A percentile compares a stretch with the other conserved stretches of the same genome.
Conservation (phyloP, 2,329 filamentous ascomycete species). For the Fusarium pseudonygamai region DNA sequence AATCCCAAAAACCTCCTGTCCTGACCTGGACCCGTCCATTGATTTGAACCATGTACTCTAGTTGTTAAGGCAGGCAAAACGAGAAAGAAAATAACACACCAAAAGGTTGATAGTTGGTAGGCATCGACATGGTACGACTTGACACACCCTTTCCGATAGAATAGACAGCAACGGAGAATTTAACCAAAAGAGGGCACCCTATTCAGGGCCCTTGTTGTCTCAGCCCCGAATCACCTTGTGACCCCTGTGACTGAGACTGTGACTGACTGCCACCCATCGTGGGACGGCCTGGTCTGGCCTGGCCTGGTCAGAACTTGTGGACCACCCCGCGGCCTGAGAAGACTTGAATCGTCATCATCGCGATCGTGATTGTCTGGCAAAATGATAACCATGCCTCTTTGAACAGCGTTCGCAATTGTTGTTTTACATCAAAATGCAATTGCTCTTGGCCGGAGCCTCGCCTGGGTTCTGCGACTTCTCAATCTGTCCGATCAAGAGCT, state of each 20-base stretch:
- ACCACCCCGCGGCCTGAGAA: slow-evolving; percentile 28
- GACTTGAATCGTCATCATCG: slow-evolving; percentile 2
- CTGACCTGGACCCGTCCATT: slow-evolving; percentile 1
- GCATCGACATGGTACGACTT: slow-evolving; percentile 5
- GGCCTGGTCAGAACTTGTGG: slow-evolving; percentile 14
- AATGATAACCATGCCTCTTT: neutral
- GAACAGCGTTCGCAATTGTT: neutral
- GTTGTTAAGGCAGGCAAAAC: slow-evolving; percentile 24
- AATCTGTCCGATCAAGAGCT: slow-evolving; percentile 92
- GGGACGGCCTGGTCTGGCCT: slow-evolving; percentile 4
- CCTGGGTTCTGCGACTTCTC: slow-evolving; percentile 93
- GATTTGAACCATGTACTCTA: slow-evolving; percentile 38
- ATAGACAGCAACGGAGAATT: slow-evolving; percentile 27
- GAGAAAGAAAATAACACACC: slow-evolving; percentile 12
- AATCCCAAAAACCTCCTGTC: neutral
- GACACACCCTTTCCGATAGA: slow-evolving; percentile 6
- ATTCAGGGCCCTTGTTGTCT: slow-evolving; percentile 27
- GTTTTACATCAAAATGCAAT: slow-evolving; percentile 85
- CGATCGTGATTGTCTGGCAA: slow-evolving; percentile 17
- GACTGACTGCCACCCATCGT: slow-evolving; percentile 16
- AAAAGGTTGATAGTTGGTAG: neutral
- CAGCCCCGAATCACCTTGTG: slow-evolving; percentile 23
- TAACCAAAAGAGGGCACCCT: slow-evolving; percentile 23
- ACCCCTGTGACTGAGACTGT: slow-evolving; percentile 11
- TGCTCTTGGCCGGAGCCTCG: slow-evolving; percentile 81